These are phyloP conservation scores for Usnea hakonensis DNA, from an alignment of 495 filamentous ascomycete species.

Conservation along the genomic window DNA sequence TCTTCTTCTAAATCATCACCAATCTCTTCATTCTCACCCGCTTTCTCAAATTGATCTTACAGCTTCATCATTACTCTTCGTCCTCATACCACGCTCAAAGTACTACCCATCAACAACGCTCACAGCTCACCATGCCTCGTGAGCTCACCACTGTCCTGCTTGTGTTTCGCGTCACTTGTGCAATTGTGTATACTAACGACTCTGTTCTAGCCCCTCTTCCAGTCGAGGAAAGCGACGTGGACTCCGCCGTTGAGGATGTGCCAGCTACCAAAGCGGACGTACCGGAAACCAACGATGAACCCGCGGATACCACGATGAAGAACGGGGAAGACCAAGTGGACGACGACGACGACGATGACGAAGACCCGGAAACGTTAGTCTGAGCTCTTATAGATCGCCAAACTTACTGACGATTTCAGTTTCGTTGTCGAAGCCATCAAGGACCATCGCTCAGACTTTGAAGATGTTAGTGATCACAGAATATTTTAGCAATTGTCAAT, in stretches of 20 bases:
- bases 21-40: conserved; percentile 1
- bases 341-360: conserved; percentile 27
- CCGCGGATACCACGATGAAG: conserved; percentile 14
- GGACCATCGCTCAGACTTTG: conserved; percentile 33
- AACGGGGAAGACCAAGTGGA: conserved; percentile 18
- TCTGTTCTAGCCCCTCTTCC: conserved; percentile 33
- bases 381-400: neutral
- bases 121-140: conserved; percentile 20
- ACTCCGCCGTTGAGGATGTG: conserved; percentile 38
- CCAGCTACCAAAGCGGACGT: conserved; percentile 20
- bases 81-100: neutral
- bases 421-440: conserved; percentile 55
- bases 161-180: conserved; percentile 6
- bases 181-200: neutral
- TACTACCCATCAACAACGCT: neutral
- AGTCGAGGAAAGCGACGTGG: conserved; percentile 37
- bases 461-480: conserved; percentile 29
- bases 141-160: conserved; percentile 9
- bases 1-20: neutral
- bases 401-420: conserved; percentile 27
- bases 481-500: conserved; percentile 29
- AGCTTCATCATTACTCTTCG: neutral
- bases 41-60: neutral
- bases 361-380: conserved; percentile 31
- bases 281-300: conserved; percentile 30